Percentiles rank a stretch among this genome's conserved stretches.
phyloP scores from a whole-genome alignment of 2,329 filamentous ascomycete genomes.

The Claviceps pazoutovae region DNA sequence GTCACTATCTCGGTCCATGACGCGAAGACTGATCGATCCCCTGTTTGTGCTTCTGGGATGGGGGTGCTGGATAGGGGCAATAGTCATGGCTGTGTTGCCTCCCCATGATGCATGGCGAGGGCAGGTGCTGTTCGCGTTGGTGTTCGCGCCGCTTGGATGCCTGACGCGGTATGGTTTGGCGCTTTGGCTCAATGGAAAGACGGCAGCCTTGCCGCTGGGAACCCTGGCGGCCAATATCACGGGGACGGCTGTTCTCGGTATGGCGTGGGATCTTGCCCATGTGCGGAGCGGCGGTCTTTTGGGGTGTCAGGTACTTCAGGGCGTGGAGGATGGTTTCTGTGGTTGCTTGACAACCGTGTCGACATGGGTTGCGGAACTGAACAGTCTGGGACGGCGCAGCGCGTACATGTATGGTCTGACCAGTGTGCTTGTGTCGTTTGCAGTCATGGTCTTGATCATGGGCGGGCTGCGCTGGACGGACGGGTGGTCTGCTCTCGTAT shows the following conservation, averaged over 20 bases:
- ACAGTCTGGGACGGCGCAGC: slow-evolving; percentile 34
- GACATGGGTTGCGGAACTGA: slow-evolving; percentile 51
- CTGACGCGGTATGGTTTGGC: slow-evolving; percentile 62
- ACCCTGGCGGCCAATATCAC: slow-evolving; percentile 73
- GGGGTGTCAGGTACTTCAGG: slow-evolving; percentile 55
- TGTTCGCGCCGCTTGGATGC: slow-evolving; percentile 73
- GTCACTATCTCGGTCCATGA: slow-evolving; percentile 41
- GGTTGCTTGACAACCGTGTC: slow-evolving; percentile 53
- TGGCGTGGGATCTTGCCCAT: slow-evolving; percentile 69
- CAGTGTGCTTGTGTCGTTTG: slow-evolving; percentile 47
- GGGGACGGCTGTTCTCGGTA: slow-evolving; percentile 60
- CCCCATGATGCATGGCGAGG: slow-evolving; percentile 66
- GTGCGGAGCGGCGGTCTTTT: slow-evolving; percentile 38
- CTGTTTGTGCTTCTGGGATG: slow-evolving; percentile 49
- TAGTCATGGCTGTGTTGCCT: slow-evolving; percentile 58
- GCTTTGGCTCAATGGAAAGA: slow-evolving; percentile 52
- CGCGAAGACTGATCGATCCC: slow-evolving; percentile 50
- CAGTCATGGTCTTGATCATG: slow-evolving; percentile 55
- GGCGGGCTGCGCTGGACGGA: slow-evolving; percentile 59
- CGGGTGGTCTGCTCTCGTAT: slow-evolving; percentile 34
- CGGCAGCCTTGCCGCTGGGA: slow-evolving; percentile 62
- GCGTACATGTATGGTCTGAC: slow-evolving; percentile 53
- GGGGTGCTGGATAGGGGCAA: slow-evolving; percentile 64
- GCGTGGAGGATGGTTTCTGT: slow-evolving; percentile 54
- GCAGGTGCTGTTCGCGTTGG: slow-evolving; percentile 57